These are phyloP conservation scores for Aspergillus sp. DNA, from an alignment of 2,329 filamentous ascomycete species.

Conservation along the genomic window DNA sequence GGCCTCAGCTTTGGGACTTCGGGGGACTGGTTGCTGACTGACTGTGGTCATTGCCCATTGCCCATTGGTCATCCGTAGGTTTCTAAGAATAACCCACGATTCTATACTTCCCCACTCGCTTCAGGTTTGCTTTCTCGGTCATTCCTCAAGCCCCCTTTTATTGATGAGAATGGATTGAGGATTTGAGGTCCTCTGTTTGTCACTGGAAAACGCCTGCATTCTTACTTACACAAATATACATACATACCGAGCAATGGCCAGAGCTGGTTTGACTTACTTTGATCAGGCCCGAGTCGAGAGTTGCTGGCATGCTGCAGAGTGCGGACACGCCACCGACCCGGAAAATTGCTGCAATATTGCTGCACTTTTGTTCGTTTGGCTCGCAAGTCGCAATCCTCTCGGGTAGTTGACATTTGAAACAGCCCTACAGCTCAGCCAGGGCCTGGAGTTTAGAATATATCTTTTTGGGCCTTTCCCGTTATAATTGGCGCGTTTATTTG, in stretches of 20 bases:
- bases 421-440: background rate
- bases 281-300: background rate
- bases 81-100: slow-evolving; percentile 10
- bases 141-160: background rate
- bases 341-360: background rate
- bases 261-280: background rate
- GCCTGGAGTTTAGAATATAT: background rate
- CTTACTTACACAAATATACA: background rate
- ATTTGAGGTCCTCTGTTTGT: background rate
- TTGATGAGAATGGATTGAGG: background rate
- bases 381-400: background rate
- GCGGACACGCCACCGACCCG: too few relatives aligned
- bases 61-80: too few relatives aligned
- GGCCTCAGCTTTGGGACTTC: background rate
- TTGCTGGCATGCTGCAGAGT: background rate
- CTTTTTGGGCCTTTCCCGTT: background rate
- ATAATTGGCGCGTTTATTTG: background rate
- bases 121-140: background rate
- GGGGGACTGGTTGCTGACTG: background rate
- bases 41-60: too few relatives aligned
- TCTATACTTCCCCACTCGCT: slow-evolving; percentile 2
- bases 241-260: background rate
- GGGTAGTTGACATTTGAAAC: background rate
- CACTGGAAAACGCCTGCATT: background rate
- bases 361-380: background rate